A percentile compares a stretch with the other conserved stretches of the same genome.
Evolutionary conservation across 164 flowering plant species (phyloP).

Genomic region (Kalanchoe fedtschenkoi): DNA sequence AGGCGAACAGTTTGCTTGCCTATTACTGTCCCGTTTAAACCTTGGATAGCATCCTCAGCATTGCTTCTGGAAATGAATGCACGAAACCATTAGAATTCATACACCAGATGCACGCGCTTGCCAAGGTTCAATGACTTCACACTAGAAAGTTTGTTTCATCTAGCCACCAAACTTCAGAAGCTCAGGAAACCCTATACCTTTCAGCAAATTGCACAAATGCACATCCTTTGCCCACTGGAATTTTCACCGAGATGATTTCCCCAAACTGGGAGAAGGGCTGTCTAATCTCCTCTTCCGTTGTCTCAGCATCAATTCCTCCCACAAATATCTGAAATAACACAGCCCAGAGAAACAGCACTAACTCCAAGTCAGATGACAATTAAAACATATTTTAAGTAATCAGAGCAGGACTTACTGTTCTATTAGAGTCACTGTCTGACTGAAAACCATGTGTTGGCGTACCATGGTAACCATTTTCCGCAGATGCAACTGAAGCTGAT

Average conservation of each 20-base stretch:
- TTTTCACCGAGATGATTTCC: constrained; percentile 51
- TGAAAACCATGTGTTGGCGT: not conserved
- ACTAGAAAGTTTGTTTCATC: not conserved
- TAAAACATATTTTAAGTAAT: not conserved
- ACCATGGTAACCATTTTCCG: constrained; percentile 3
- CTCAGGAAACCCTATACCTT: constrained; percentile 28
- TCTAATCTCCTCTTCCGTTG: constrained; percentile 49
- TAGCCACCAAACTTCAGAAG: not conserved
- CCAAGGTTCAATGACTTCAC: not conserved
- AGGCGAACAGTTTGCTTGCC: constrained; percentile 62
- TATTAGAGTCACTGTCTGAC: not conserved
- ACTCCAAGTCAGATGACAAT: not conserved
- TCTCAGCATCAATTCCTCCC: constrained; percentile 53
- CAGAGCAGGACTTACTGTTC: constrained; percentile 48
- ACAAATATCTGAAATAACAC: constrained; percentile 42
- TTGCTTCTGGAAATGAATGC: constrained; percentile 21
- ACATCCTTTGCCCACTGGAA: constrained; percentile 56
- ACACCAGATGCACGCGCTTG: not conserved
- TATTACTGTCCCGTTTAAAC: constrained; percentile 41
- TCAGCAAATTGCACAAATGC: constrained; percentile 63
- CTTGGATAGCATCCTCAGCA: constrained; percentile 54
- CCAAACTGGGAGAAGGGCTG: constrained; percentile 48
- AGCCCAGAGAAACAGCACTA: not conserved
- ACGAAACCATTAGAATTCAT: not conserved
- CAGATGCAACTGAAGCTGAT: not conserved